These are phyloP conservation scores for Maudiozyma serrabonitensis DNA, from an alignment of 805 yeast species.

Conservation along the genomic window DNA sequence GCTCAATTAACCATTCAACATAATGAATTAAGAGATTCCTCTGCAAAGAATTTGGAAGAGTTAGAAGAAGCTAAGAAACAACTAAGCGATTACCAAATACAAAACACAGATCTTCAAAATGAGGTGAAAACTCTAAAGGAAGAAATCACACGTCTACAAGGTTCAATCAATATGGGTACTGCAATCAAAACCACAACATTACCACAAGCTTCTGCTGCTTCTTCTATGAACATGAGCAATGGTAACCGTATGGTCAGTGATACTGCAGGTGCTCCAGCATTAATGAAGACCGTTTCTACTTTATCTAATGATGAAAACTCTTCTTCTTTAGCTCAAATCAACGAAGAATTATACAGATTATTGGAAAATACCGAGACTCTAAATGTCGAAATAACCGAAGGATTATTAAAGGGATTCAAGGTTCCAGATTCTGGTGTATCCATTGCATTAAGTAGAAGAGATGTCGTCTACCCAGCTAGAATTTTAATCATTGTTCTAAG, in stretches of 20 bases:
- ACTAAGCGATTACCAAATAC: constrained; percentile 47
- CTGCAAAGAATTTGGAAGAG: constrained; percentile 50
- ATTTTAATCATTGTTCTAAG: constrained; percentile 83
- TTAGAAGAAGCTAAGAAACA: constrained; percentile 51
- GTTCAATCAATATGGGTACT: constrained; percentile 26
- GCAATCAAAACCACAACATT: constrained; percentile 18
- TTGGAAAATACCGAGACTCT: constrained; percentile 62
- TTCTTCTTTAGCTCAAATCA: constrained; percentile 54
- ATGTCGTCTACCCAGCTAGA: constrained; percentile 92
- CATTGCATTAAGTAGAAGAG: constrained; percentile 73
- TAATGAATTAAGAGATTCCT: constrained; percentile 52
- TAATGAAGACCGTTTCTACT: neutral
- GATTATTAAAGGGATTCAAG: constrained; percentile 72
- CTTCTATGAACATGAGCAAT: neutral
- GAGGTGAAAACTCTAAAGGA: constrained; percentile 41
- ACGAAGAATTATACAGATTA: constrained; percentile 62
- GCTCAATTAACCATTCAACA: constrained; percentile 53
- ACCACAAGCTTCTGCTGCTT: constrained; percentile 25
- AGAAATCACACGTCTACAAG: constrained; percentile 38
- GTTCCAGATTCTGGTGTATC: constrained; percentile 83
- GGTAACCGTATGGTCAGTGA: neutral
- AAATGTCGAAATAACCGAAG: constrained; percentile 78
- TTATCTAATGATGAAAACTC: constrained; percentile 13
- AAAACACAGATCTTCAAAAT: constrained; percentile 56
- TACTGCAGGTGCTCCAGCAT: constrained; percentile 21